These are phyloP conservation scores for Petunia axillaris DNA, from an alignment of 257 asterid genomes.

Conservation along the genomic window DNA sequence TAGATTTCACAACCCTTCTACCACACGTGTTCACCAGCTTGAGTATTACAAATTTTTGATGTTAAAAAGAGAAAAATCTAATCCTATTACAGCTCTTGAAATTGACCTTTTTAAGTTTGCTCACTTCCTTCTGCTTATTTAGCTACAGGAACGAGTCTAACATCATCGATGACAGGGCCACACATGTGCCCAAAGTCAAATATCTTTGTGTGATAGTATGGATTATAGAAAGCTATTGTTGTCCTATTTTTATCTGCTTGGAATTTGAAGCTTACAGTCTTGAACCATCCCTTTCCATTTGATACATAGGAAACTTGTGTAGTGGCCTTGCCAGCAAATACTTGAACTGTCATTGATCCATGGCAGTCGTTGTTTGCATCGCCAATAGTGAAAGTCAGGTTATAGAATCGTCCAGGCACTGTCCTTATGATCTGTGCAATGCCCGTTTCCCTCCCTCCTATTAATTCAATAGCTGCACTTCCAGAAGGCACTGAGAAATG, in stretches of 20 bases:
- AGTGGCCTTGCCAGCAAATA: constrained; percentile 51
- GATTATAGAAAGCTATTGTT: constrained; percentile 59
- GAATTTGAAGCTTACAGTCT: constrained; percentile 52
- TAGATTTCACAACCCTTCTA: constrained; percentile 16
- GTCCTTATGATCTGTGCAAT: constrained; percentile 64
- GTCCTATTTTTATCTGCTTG: constrained; percentile 53
- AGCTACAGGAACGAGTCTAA: constrained; percentile 48
- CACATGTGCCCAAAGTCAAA: constrained; percentile 62
- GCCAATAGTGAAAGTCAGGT: constrained; percentile 61
- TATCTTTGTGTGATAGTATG: constrained; percentile 59
- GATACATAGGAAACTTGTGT: constrained; percentile 47
- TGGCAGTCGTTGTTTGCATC: constrained; percentile 73
- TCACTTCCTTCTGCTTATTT: too few species aligned
- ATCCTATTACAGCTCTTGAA: not conserved
- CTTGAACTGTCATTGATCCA: constrained; percentile 66
- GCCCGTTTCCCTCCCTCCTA: constrained; percentile 84
- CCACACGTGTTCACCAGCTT: not conserved
- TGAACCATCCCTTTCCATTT: constrained; percentile 57
- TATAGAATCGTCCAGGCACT: constrained; percentile 45
- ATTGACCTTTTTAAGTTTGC: too few species aligned
- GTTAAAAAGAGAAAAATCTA: not conserved
- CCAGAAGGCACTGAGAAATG: constrained; percentile 72
- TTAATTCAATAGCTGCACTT: constrained; percentile 61
- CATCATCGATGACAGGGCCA: constrained; percentile 79
- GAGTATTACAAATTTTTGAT: not conserved